phyloP scores from a whole-genome alignment of 371 early-diverging fungal species.

The Nosema muscidifuracis region DNA sequence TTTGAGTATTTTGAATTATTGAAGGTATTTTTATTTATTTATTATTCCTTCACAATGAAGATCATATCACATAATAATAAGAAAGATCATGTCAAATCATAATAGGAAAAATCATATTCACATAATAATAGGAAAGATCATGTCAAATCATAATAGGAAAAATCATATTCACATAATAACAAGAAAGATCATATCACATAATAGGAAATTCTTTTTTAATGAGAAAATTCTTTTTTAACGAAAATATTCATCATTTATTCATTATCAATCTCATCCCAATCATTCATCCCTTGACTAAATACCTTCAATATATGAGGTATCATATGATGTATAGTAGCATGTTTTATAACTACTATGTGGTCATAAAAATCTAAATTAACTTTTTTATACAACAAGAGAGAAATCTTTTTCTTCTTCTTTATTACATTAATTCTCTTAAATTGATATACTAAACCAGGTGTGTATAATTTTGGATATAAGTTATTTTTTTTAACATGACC shows the following conservation, averaged over 20 bases:
- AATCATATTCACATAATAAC: too few species aligned
- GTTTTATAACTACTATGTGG: conserved; percentile 18
- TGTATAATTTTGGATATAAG: conserved; percentile 55
- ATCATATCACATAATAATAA: too few species aligned
- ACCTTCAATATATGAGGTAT: conserved; percentile 17
- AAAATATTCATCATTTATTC: neutral
- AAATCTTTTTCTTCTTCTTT: conserved; percentile 14
- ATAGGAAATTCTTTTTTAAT: too few species aligned
- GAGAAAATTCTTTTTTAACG: neutral
- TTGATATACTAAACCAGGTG: conserved; percentile 58
- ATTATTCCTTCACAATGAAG: too few species aligned
- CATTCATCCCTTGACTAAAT: neutral
- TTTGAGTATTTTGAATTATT: too few species aligned
- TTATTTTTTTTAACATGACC: conserved; percentile 34
- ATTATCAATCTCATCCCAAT: conserved; percentile 3
- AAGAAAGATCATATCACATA: too few species aligned
- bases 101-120: too few species aligned
- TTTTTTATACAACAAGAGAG: conserved; percentile 14
- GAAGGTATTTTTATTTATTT: too few species aligned
- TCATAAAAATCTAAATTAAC: conserved; percentile 18
- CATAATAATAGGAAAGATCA: too few species aligned
- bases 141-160: too few species aligned
- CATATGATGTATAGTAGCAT: conserved; percentile 31
- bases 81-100: too few species aligned
- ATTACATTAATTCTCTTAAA: conserved; percentile 24